Evolutionary conservation across 495 filamentous ascomycete species (phyloP), one percentile per base, ranked within the genome.

Genomic region (Evernia prunastri): DNA sequence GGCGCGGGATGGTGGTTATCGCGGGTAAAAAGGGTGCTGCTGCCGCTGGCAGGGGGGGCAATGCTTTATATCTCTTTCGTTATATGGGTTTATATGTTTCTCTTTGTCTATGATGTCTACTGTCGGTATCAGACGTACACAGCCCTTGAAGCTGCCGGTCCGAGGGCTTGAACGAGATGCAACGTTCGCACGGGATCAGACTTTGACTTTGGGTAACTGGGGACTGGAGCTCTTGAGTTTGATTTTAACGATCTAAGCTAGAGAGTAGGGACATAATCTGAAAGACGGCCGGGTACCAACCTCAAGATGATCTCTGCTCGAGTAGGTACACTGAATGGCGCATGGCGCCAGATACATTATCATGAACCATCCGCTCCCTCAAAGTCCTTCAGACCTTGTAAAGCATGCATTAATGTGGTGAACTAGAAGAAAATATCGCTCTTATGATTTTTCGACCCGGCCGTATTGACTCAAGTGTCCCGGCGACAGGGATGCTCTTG

Each of bases 191-290:
- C n/a, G n/a, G n/a, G n/a, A n/a, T n/a, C n/a, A n/a, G n/a, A n/a
- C n/a, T n/a, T n/a, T n/a, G n/a, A n/a, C n/a, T n/a, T n/a, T n/a
- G n/a, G n/a, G n/a, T n/a, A n/a, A n/a, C n/a, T n/a, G n/a, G n/a
- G 56, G 53, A 60, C 60, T 39, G 37, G 43, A 43, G 35, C 45
- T 43, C 60, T 60, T 68, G 63, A 62, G 56, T 61, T 45, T 56
- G 59, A 45, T 68, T 51, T 63, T 61, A 65, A 49, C 62, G n/a
- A 65, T 42, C 62, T 58, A 68, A 57, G 54, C 66, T 54, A 63
- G 62, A 59, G 59, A 31, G 59, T 20, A 59, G 54, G 56, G 20
- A 59, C 11, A 40, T 45, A 29, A 45, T 20, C 9, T 27, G 29
- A 42, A 29, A 47, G 37, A 23, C 2, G 45, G 59, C 56, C 51